Conservation (phyloP, 169 alveolate genomes). For the Eimeria maxima region DNA sequence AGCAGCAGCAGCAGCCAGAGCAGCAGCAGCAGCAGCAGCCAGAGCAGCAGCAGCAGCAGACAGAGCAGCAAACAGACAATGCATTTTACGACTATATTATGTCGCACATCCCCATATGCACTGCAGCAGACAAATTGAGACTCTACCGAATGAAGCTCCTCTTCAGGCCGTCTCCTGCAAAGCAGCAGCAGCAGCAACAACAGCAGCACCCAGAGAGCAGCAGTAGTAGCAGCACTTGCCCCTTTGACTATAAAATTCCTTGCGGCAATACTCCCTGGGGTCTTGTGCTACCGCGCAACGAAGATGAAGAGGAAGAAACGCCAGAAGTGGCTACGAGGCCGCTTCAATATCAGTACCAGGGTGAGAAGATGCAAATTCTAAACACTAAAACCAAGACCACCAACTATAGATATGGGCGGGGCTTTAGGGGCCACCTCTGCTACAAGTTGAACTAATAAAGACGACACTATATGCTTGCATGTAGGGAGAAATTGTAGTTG, state of each 20-base stretch:
- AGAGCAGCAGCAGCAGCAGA: slow-evolving; percentile 10
- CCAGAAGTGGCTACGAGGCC: not conserved
- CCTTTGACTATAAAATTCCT: slow-evolving; percentile 1
- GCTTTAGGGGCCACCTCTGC: not conserved
- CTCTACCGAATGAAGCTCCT: slow-evolving; percentile 23
- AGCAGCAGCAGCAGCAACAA: slow-evolving; percentile 44
- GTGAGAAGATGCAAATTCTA: not conserved
- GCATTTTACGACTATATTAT: not conserved
- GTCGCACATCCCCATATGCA: slow-evolving; percentile 28
- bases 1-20: not conserved
- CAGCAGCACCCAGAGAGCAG: slow-evolving; percentile 5
- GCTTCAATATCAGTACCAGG: slow-evolving; percentile 13
- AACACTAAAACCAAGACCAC: slow-evolving; percentile 1
- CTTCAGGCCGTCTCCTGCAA: not conserved
- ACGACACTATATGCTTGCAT: too few relatives aligned
- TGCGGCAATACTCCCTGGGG: slow-evolving; percentile 25
- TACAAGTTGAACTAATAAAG: not conserved
- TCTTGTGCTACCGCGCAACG: not conserved
- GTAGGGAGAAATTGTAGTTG: too few relatives aligned
- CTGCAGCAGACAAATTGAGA: slow-evolving; percentile 45
- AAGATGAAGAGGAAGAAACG: not conserved
- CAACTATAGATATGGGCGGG: not conserved
- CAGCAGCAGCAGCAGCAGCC: slow-evolving; percentile 15
- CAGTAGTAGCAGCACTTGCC: not conserved
- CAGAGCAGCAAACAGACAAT: not conserved